These are phyloP conservation scores for Schwanniomyces vanrijiae DNA, from an alignment of 805 yeast species.

Conservation along the genomic window DNA sequence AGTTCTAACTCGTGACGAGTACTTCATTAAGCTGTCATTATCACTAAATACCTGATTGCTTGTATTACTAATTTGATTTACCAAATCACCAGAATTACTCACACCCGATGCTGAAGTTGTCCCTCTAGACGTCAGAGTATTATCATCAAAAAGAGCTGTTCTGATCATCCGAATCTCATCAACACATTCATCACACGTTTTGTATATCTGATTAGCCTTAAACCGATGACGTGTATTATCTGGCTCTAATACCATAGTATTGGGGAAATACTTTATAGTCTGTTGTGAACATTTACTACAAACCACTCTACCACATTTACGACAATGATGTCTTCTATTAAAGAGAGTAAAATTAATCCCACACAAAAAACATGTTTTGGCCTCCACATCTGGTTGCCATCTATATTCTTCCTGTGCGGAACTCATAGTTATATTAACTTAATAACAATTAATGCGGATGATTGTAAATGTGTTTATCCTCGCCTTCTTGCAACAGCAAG, in stretches of 20 bases:
- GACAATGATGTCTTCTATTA: constrained; percentile 79
- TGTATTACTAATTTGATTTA: constrained; percentile 12
- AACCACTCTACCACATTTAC: constrained; percentile 76
- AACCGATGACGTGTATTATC: constrained; percentile 50
- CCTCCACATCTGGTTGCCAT: constrained; percentile 75
- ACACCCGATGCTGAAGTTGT: not conserved
- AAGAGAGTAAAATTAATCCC: constrained; percentile 52
- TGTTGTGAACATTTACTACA: constrained; percentile 68
- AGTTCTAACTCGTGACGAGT: constrained; percentile 16
- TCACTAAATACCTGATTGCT: constrained; percentile 4
- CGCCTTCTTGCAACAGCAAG: not conserved
- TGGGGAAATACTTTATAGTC: constrained; percentile 54
- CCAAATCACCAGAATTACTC: not conserved
- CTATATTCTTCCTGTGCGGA: constrained; percentile 26
- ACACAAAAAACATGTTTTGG: constrained; percentile 56
- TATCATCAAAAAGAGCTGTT: constrained; percentile 31
- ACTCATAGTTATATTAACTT: constrained; percentile 2
- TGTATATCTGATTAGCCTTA: constrained; percentile 54
- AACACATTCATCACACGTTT: constrained; percentile 76
- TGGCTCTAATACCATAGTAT: constrained; percentile 57
- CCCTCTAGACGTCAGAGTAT: not conserved
- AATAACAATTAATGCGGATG: not conserved
- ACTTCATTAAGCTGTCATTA: constrained; percentile 19
- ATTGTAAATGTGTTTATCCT: not conserved
- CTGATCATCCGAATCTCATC: constrained; percentile 57